phyloP scores from a whole-genome alignment of 1,284 basidiomycete species.

The Stygiomarasmius scandens region DNA sequence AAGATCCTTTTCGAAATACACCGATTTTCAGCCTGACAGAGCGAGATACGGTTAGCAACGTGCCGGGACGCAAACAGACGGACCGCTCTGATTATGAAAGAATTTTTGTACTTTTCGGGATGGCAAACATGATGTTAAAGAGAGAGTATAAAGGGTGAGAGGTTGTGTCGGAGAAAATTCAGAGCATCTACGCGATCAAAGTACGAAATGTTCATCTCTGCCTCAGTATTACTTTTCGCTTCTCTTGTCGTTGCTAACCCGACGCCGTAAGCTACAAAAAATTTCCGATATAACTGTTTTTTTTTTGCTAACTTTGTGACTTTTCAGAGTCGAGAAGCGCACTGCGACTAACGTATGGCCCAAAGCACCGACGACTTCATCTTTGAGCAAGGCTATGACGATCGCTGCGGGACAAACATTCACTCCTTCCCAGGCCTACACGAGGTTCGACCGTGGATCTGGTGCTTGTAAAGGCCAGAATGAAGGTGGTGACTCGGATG shows the following conservation, averaged over 20 bases:
- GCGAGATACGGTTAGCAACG: too few relatives aligned
- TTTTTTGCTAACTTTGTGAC: neutral
- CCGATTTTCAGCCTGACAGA: too few relatives aligned
- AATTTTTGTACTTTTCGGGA: too few relatives aligned
- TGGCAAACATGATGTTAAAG: too few relatives aligned
- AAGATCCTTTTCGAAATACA: too few relatives aligned
- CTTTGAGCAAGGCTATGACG: slow-evolving; percentile 37
- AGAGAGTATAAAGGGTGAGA: neutral
- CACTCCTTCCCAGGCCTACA: slow-evolving; percentile 36
- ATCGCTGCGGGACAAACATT: slow-evolving; percentile 38
- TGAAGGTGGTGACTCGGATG: slow-evolving; percentile 39
- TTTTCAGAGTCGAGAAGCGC: slow-evolving; percentile 29
- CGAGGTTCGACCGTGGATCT: slow-evolving; percentile 37
- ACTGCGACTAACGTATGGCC: slow-evolving; percentile 40
- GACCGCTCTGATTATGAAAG: too few relatives aligned
- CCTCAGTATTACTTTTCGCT: neutral
- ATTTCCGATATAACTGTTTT: neutral
- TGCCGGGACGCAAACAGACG: too few relatives aligned
- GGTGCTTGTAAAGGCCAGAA: slow-evolving; percentile 35
- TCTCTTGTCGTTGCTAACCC: neutral
- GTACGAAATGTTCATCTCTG: neutral
- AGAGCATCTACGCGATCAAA: neutral
- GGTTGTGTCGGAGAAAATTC: neutral
- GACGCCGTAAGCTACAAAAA: neutral
- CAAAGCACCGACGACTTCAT: slow-evolving; percentile 38